Base-by-base conservation (phyloP, 768 basidiomycete genomes). In the Lentinula sp. region DNA sequence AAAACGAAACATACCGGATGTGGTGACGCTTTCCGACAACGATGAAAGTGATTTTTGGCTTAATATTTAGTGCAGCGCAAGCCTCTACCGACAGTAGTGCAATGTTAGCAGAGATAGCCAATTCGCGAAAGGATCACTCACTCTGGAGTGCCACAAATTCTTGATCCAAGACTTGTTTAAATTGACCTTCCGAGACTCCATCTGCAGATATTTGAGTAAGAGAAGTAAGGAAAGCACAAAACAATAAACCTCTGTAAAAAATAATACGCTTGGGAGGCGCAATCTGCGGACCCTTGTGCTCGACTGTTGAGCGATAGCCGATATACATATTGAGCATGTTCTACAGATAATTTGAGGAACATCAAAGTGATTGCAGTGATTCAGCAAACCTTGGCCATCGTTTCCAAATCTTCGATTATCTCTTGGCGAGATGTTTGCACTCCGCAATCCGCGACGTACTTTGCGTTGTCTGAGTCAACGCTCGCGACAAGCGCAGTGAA, bases 21-120 rank as follows among this genome's bases (percentile, higher is more conserved):
- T 87, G 87, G 68, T 89, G 87, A 3, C 87, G 80, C 68, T 93
- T 94, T 15, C 89, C 91, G 6, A 93, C 91, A 28, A 93, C 77
- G 55, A 93, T 81, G 23, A 93, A 74, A 0, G 92, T 93, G 34
- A 93, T 88, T 56, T 81, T 84, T 0, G 84, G 83, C 1, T 76
- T 75, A 32, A 91, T 86, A 6, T 76, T 75, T 1, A 88, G 65
- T 4, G 83, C 79, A 0, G 58, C 62, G 63, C 89, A 93, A 3
- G 91, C 91, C 57, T 64, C 91, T 92, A 62, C 4, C 61, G 53
- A 48, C 28, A 57, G 39, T 45, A 18, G 57, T 55, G 23, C 48
- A 9, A 61, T 61, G 11, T 64, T 57, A 57, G 39, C 16, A 2
- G 6, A 49, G 1, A 35, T 4, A 8, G 50, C 59, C 43, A 34